Evolutionary conservation across 2,329 filamentous ascomycete genomes (phyloP), one percentile per base, ranked within the genome.

Genomic region (Corniculantispora saksenae): DNA sequence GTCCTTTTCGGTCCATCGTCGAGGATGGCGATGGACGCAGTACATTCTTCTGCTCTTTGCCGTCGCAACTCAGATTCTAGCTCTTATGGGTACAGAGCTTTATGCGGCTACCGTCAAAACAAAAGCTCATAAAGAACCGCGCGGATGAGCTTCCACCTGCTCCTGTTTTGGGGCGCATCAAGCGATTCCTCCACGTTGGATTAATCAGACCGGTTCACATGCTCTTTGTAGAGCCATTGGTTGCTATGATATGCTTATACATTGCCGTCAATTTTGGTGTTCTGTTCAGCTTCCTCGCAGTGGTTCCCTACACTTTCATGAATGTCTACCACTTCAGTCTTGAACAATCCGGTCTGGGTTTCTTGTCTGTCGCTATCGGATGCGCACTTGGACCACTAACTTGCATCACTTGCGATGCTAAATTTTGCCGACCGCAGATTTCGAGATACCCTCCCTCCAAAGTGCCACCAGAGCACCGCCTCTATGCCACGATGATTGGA

Each of bases 181-280:
- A 43, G 17, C 38, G 10, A 19, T 43, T 43, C 17, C 38, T 43
- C 12, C 9, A 43, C 17, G 38, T 15, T 13, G 38, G 38, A 13
- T 19, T 43, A 19, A 43, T 43, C 38, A 15, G 38, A 13, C 38
- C 38, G 38, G 12, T 19, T 43, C 12, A 43, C 17, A 43, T 43
- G 38, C 38, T 43, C 38, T 43, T 43, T 13, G 38, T 13, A 43
- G 38, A 43, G 12, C 38, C 38, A 10, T 89, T 89, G 1, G 84
- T 91, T 75, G 92, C 88, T 84, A 91, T 91, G 67, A 79, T 91
- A 43, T 82, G 84, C 3, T 86, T 87, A n/a, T 92, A 88, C 70
- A 89, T 89, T 25, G 88, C 79, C 4, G 64, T 85, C 32, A 75
- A 85, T 38, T 77, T 83, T 35, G 50, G 84, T 13, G 75, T 84